Percentiles rank a stretch among this genome's conserved stretches.
These are phyloP conservation scores for Candida golubevii DNA, from an alignment of 805 yeast genomes.

Conservation along the genomic window DNA sequence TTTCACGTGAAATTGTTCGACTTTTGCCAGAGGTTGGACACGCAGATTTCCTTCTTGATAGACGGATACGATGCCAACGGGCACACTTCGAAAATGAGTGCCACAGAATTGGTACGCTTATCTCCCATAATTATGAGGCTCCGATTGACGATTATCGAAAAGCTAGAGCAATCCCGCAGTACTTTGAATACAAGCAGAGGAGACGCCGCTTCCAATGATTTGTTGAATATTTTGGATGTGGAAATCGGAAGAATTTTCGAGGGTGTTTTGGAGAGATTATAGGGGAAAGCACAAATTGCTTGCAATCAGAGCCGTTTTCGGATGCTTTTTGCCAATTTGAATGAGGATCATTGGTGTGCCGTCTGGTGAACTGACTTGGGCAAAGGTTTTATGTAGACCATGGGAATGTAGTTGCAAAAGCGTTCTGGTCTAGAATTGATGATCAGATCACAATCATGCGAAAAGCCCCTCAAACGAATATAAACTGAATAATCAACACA, in stretches of 20 bases:
- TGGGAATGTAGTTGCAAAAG: no score
- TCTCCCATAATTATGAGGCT: constrained; percentile 51
- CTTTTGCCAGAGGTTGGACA: constrained; percentile 38
- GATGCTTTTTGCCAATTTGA: background rate
- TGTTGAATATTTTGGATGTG: constrained; percentile 25
- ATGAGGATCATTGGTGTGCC: no score
- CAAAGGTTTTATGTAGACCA: no score
- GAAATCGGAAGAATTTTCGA: constrained; percentile 38
- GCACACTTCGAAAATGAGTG: constrained; percentile 25
- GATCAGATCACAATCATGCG: no score
- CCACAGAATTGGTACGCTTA: constrained; percentile 51
- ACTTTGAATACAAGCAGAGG: background rate
- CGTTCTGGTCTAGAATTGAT: no score
- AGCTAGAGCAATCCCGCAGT: constrained; percentile 19
- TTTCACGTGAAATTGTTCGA: constrained; percentile 18
- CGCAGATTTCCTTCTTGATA: constrained; percentile 22
- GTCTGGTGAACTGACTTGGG: no score
- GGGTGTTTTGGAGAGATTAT: constrained; percentile 33
- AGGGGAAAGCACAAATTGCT: background rate
- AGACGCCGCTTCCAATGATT: background rate
- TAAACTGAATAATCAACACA: no score
- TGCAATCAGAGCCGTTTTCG: background rate
- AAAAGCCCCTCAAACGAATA: no score
- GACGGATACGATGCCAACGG: constrained; percentile 24
- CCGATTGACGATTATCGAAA: constrained; percentile 36